Percentiles rank a stretch among this genome's conserved stretches.
Conservation (phyloP, 1,139 yeast genomes). For the Yamadazyma kanchanaburiensis region DNA sequence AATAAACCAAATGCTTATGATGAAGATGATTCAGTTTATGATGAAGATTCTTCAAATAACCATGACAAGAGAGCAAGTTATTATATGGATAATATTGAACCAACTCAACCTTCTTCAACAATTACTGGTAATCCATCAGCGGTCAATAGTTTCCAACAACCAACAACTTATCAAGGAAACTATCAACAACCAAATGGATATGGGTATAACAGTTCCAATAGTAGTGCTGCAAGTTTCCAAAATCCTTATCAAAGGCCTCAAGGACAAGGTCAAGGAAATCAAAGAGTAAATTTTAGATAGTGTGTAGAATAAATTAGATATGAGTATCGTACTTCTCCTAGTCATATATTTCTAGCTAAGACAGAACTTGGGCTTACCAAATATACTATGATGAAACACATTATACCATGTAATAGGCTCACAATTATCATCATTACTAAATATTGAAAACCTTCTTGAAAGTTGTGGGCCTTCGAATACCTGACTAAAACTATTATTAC, state of each 20-base stretch:
- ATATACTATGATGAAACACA: slow-evolving; percentile 45
- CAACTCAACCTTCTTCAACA: slow-evolving; percentile 44
- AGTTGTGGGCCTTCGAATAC: slow-evolving; percentile 8
- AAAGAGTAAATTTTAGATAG: slow-evolving; percentile 19
- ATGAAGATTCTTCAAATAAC: slow-evolving; percentile 24
- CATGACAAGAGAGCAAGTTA: slow-evolving; percentile 29
- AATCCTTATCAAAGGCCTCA: slow-evolving; percentile 17
- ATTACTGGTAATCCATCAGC: slow-evolving; percentile 41
- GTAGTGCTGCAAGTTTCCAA: slow-evolving; percentile 12
- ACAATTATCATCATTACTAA: slow-evolving; percentile 26
- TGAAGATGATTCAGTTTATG: slow-evolving; percentile 34
- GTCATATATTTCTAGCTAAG: slow-evolving; percentile 10
- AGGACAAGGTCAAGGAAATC: slow-evolving; percentile 10
- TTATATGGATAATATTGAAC: slow-evolving; percentile 28
- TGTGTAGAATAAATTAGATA: no score
- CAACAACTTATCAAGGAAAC: slow-evolving; percentile 27
- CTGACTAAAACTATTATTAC: slow-evolving; percentile 24
- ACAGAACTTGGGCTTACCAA: slow-evolving; percentile 47
- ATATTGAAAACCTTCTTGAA: slow-evolving; percentile 13
- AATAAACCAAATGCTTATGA: slow-evolving; percentile 28
- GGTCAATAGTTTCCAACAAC: slow-evolving; percentile 19
- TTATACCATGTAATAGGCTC: slow-evolving; percentile 49
- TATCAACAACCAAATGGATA: slow-evolving; percentile 17
- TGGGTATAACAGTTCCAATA: slow-evolving; percentile 6
- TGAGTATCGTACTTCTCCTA: no score